phyloP scores from a whole-genome alignment of 352 stramenopile species.

The Pythium biforme region DNA sequence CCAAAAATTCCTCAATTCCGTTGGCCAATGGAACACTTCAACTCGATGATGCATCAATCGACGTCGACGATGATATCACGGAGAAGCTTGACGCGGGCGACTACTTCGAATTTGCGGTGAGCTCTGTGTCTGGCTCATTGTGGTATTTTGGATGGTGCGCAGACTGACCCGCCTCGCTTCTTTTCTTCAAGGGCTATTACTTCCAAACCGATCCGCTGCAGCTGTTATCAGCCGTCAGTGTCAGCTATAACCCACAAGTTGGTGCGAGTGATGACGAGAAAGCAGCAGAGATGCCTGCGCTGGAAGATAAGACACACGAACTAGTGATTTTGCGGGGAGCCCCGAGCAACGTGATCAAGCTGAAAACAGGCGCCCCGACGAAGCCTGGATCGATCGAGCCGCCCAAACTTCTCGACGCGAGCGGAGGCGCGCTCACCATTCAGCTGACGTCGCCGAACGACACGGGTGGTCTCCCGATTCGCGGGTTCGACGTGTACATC shows the following conservation, averaged over 20 bases:
- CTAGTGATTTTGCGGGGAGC: conserved; percentile 31
- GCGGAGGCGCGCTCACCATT: conserved; percentile 45
- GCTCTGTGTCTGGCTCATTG: neutral
- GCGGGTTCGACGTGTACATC: conserved; percentile 22
- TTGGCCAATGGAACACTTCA: conserved; percentile 28
- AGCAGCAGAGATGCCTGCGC: conserved; percentile 1
- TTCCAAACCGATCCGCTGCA: conserved; percentile 41
- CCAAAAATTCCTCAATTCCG: conserved; percentile 3
- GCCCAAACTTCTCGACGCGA: conserved; percentile 29
- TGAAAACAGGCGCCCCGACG: conserved; percentile 33
- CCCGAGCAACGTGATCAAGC: conserved; percentile 29
- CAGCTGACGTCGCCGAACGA: conserved; percentile 49
- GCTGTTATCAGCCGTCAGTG: neutral
- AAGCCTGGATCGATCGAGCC: conserved; percentile 31
- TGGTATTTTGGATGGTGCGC: neutral
- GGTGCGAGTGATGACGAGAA: neutral
- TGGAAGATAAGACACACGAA: neutral
- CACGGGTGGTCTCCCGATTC: conserved; percentile 42
- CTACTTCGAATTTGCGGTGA: conserved; percentile 57
- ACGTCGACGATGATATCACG: conserved; percentile 13
- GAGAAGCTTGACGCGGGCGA: neutral
- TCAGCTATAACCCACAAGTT: conserved; percentile 13
- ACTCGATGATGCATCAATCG: conserved; percentile 28
- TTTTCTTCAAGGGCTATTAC: conserved; percentile 33
- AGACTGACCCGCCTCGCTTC: neutral